A percentile compares a stretch with the other conserved stretches of the same genome.
Conservation (phyloP, 805 yeast genomes). For the Metschnikowia peoriensis region DNA sequence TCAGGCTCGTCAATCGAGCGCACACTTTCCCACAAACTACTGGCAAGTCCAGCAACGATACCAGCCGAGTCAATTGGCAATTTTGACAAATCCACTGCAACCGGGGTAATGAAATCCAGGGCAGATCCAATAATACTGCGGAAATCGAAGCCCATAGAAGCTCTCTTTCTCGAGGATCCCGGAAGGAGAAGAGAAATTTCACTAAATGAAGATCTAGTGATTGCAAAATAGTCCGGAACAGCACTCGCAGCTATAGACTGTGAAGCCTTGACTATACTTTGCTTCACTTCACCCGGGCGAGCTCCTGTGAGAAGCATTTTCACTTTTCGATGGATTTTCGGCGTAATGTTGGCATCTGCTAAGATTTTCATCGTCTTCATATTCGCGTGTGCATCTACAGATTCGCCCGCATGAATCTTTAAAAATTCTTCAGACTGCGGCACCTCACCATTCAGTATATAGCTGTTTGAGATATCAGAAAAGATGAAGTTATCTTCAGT, state of each 20-base stretch:
- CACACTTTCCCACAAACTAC: slow-evolving; percentile 40
- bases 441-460: slow-evolving; percentile 22
- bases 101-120: slow-evolving; percentile 56
- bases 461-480: slow-evolving; percentile 44
- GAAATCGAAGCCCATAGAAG: slow-evolving; percentile 39
- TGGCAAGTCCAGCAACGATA: slow-evolving; percentile 64
- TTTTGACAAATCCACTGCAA: slow-evolving; percentile 50
- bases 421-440: background rate
- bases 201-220: slow-evolving; percentile 49
- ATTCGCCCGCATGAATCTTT: background rate
- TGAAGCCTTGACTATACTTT: slow-evolving; percentile 44
- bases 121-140: slow-evolving; percentile 52
- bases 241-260: slow-evolving; percentile 31
- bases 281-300: slow-evolving; percentile 45
- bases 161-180: slow-evolving; percentile 34
- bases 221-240: slow-evolving; percentile 49
- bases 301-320: slow-evolving; percentile 58
- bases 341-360: slow-evolving; percentile 32
- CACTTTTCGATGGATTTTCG: slow-evolving; percentile 39
- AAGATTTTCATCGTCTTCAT: slow-evolving; percentile 8
- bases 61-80: slow-evolving; percentile 63
- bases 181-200: slow-evolving; percentile 52
- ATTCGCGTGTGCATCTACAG: background rate
- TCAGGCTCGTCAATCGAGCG: slow-evolving; percentile 14
- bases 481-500: slow-evolving; percentile 43